These are phyloP conservation scores for Fusarium illudens DNA, from an alignment of 2,329 filamentous ascomycete species.

Conservation along the genomic window DNA sequence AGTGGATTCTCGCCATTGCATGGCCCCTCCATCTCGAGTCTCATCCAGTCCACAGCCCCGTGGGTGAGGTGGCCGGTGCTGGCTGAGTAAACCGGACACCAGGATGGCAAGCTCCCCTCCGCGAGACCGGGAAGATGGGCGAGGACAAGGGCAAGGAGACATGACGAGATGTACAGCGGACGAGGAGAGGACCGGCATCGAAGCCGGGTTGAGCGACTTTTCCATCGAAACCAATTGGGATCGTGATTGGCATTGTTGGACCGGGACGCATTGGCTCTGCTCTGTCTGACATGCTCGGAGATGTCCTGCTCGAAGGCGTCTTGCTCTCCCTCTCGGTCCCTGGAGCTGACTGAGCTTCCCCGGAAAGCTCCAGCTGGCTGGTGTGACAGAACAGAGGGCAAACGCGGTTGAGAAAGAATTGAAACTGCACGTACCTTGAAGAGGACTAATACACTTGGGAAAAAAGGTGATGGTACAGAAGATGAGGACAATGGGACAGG, in stretches of 20 bases:
- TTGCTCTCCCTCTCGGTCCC: slow-evolving; percentile 8
- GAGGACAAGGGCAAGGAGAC: slow-evolving; percentile 22
- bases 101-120: slow-evolving; percentile 31
- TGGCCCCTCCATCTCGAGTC: slow-evolving; percentile 39
- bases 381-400: slow-evolving; percentile 27
- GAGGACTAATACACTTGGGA: slow-evolving; percentile 32
- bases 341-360: slow-evolving; percentile 14
- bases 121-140: slow-evolving; percentile 25
- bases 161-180: slow-evolving; percentile 13
- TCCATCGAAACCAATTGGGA: slow-evolving; percentile 31
- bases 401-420: slow-evolving; percentile 17
- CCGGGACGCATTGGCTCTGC: slow-evolving; percentile 6
- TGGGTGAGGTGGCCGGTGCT: slow-evolving; percentile 28
- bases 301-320: slow-evolving; percentile 24
- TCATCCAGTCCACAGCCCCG: slow-evolving; percentile 38
- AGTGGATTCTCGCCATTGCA: slow-evolving; percentile 39
- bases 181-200: slow-evolving; percentile 25
- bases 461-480: slow-evolving; percentile 25
- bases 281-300: slow-evolving; percentile 3
- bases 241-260: slow-evolving; percentile 8
- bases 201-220: slow-evolving; percentile 24
- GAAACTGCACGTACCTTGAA: slow-evolving; percentile 38
- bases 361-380: slow-evolving; percentile 15
- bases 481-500: slow-evolving; percentile 19
- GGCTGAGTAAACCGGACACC: slow-evolving; percentile 3